Evolutionary conservation across 345 rosid genomes (phyloP).

Genomic region (Camelina sativa): DNA sequence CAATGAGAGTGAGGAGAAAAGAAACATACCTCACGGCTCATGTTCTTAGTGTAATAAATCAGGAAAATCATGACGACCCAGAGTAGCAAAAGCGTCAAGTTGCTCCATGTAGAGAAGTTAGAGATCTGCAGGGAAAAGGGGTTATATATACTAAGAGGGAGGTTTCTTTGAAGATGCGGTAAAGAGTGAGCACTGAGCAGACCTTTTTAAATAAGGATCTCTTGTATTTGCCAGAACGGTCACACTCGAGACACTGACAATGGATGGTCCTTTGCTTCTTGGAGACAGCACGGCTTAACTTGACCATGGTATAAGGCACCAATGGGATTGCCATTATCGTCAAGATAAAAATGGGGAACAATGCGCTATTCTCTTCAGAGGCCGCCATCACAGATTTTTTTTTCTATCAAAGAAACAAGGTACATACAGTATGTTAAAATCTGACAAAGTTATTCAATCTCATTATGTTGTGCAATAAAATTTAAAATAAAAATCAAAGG

Average conservation of each 20-base stretch:
- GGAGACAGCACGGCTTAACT: slow-evolving; percentile 73
- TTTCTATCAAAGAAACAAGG: slow-evolving; percentile 32
- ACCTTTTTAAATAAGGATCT: slow-evolving; percentile 72
- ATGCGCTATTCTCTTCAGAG: slow-evolving; percentile 79
- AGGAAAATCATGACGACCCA: slow-evolving; percentile 91
- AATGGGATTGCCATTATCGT: slow-evolving; percentile 94
- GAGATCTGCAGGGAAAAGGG: slow-evolving; percentile 64
- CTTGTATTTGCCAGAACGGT: slow-evolving; percentile 80
- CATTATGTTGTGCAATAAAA: not conserved
- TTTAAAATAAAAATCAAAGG: not conserved
- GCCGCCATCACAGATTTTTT: slow-evolving; percentile 68
- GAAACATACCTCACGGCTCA: slow-evolving; percentile 75
- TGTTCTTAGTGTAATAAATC: slow-evolving; percentile 81
- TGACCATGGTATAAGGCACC: slow-evolving; percentile 82
- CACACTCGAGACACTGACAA: slow-evolving; percentile 84
- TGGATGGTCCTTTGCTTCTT: slow-evolving; percentile 74
- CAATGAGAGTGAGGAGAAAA: slow-evolving; percentile 23
- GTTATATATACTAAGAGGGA: no score
- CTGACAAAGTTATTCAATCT: not conserved
- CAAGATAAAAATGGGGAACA: slow-evolving; percentile 96
- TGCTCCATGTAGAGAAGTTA: slow-evolving; percentile 90
- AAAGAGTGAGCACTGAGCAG: no score
- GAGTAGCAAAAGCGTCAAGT: slow-evolving; percentile 80
- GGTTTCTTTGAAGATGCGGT: no score
- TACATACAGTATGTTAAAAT: slow-evolving; percentile 5